Evolutionary conservation across 257 asterid species (phyloP).

Genomic region (Plantago major): DNA sequence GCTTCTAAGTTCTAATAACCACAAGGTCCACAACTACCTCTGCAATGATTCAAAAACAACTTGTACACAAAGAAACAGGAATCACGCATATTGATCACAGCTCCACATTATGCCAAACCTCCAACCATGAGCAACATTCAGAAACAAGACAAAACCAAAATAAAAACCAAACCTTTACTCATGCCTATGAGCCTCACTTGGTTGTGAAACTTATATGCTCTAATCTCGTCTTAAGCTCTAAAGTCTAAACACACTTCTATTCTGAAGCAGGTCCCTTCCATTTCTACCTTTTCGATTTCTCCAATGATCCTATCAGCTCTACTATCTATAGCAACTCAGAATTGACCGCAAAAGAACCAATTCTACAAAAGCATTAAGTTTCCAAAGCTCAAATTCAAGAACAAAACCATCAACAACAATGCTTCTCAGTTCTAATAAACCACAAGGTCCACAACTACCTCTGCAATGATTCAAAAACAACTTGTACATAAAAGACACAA

Average conservation of each 20-base stretch:
- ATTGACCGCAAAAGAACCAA: neutral
- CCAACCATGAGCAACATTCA: neutral
- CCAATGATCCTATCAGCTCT: neutral
- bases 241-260: too few species aligned
- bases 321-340: slow-evolving; percentile 7
- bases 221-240: too few species aligned
- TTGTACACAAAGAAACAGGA: neutral
- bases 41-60: slow-evolving; percentile 5
- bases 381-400: neutral
- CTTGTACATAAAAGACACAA: neutral
- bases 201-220: too few species aligned
- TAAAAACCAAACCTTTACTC: too few species aligned
- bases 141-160: slow-evolving; percentile 4
- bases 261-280: too few species aligned
- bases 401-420: neutral
- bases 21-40: slow-evolving; percentile 7
- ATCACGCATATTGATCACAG: neutral
- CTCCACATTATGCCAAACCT: slow-evolving; percentile 6
- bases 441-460: slow-evolving; percentile 5
- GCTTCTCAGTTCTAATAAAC: neutral
- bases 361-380: neutral
- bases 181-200: too few species aligned
- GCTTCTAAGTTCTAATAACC: slow-evolving; percentile 1
- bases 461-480: slow-evolving; percentile 4
- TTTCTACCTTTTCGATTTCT: too few species aligned